phyloP scores from a whole-genome alignment of 768 basidiomycete species.

The Psilocybe sp. region DNA sequence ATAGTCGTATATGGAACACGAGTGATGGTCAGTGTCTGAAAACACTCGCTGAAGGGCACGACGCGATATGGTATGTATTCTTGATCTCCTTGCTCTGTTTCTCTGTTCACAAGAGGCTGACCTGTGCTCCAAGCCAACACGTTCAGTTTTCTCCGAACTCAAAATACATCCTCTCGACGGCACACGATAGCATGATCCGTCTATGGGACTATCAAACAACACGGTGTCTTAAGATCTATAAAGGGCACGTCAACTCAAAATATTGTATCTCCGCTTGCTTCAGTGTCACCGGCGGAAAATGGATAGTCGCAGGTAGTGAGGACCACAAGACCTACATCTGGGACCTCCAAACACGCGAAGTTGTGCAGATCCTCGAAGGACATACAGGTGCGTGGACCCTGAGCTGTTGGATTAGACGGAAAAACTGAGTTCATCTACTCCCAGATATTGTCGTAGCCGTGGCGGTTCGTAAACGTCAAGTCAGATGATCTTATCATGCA shows the following conservation, averaged over 20 bases:
- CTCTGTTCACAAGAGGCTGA: not conserved
- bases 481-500: conserved; percentile 1
- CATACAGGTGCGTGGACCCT: conserved; percentile 57
- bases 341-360: conserved; percentile 86
- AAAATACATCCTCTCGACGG: conserved; percentile 90
- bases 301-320: conserved; percentile 91
- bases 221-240: conserved; percentile 87
- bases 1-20: conserved; percentile 94
- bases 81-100: not conserved
- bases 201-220: conserved; percentile 95
- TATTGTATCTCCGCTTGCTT: conserved; percentile 86
- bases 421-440: conserved; percentile 4
- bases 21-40: conserved; percentile 93
- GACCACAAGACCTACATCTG: conserved; percentile 88
- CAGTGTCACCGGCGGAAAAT: conserved; percentile 81
- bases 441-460: conserved; percentile 78
- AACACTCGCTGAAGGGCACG: conserved; percentile 87
- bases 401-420: not conserved
- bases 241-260: conserved; percentile 77
- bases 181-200: conserved; percentile 89
- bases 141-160: conserved; percentile 96
- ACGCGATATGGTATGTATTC: conserved; percentile 68
- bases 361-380: conserved; percentile 77
- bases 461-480: conserved; percentile 44
- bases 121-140: conserved; percentile 57